phyloP scores from a whole-genome alignment of 352 stramenopile species.

The Blastocystis sp. region DNA sequence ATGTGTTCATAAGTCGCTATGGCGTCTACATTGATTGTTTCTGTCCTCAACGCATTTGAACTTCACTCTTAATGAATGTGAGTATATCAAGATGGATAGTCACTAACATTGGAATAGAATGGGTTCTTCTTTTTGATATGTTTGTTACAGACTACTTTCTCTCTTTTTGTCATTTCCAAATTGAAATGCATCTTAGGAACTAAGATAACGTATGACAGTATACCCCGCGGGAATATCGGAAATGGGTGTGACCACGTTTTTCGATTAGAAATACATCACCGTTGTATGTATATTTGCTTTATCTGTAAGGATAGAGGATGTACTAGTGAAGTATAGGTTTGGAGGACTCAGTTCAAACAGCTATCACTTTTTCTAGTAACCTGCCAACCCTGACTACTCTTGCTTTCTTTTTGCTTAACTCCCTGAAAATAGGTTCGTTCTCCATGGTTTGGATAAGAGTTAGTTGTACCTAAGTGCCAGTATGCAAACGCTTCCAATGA shows the following conservation, averaged over 20 bases:
- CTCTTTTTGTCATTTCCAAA: background rate
- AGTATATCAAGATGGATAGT: no score
- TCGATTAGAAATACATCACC: slow-evolving; percentile 17
- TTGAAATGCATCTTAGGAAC: background rate
- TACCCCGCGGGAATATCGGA: slow-evolving; percentile 12
- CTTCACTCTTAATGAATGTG: no score
- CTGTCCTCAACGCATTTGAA: background rate
- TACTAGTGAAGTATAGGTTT: slow-evolving; percentile 38
- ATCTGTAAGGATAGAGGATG: background rate
- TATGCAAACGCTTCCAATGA: background rate
- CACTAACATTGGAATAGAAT: background rate
- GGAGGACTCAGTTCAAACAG: slow-evolving; percentile 6
- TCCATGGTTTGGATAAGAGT: background rate
- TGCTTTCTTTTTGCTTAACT: background rate
- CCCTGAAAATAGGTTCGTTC: background rate
- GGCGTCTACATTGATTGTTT: slow-evolving; percentile 22
- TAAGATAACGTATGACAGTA: background rate
- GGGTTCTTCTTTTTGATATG: background rate
- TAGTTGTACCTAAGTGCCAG: no score
- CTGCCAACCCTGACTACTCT: slow-evolving; percentile 1
- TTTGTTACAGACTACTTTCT: background rate
- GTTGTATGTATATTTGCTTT: slow-evolving; percentile 66
- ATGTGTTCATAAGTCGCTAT: slow-evolving; percentile 40
- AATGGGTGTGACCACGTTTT: background rate
- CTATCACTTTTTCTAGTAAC: background rate